Conservation (phyloP, 805 yeast species). For the Saturnispora dispora region DNA sequence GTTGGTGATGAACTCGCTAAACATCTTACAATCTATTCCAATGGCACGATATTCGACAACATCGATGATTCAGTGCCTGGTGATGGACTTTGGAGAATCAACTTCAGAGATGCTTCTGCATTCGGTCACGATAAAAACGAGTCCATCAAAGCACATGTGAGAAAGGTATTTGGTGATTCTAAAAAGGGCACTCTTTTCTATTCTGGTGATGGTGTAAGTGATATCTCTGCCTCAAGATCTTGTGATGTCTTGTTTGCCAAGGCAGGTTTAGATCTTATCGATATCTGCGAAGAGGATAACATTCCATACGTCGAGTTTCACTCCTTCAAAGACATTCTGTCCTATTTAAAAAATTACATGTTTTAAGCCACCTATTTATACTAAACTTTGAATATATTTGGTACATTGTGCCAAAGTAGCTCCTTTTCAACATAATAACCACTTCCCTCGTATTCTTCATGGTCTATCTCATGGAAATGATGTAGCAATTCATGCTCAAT, state of each 20-base stretch:
- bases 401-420: conserved; percentile 3
- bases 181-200: conserved; percentile 65
- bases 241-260: conserved; percentile 91
- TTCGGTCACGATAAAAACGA: conserved; percentile 94
- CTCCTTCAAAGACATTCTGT: conserved; percentile 63
- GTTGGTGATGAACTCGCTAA: conserved; percentile 61
- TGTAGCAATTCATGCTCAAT: conserved; percentile 78
- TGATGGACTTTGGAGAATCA: conserved; percentile 59
- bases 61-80: conserved; percentile 51
- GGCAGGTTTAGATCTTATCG: conserved; percentile 81
- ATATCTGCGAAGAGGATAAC: conserved; percentile 68
- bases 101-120: conserved; percentile 73
- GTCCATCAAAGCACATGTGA: conserved; percentile 49
- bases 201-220: conserved; percentile 98
- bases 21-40: conserved; percentile 73
- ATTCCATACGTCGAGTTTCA: conserved; percentile 83
- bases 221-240: conserved; percentile 89
- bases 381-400: background rate
- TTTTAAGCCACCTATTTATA: background rate
- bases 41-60: conserved; percentile 54
- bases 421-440: conserved; percentile 4
- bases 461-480: conserved; percentile 76
- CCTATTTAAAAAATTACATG: conserved; percentile 33
- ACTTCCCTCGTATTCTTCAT: conserved; percentile 41
- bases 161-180: conserved; percentile 21